Percentiles rank a stretch among this genome's conserved stretches.
These are phyloP conservation scores for Prunus mongolica DNA, from an alignment of 306 rosid species.

Conservation along the genomic window DNA sequence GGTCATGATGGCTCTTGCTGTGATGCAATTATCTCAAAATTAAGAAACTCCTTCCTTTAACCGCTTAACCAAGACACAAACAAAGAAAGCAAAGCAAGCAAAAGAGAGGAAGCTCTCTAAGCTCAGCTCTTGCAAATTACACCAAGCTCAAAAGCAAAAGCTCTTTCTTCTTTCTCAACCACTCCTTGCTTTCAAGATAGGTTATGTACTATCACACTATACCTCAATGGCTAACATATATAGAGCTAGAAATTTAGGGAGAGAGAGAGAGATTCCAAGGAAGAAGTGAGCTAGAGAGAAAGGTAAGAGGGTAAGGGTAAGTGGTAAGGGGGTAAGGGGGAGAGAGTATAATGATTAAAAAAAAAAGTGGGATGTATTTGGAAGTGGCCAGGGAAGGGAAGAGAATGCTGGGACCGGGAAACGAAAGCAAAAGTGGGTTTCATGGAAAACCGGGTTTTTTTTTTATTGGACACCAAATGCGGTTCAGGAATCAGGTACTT, in stretches of 20 bases:
- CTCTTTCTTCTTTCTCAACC: slow-evolving; percentile 38
- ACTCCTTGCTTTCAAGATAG: slow-evolving; percentile 34
- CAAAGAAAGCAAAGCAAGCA: not conserved
- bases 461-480: slow-evolving; percentile 13
- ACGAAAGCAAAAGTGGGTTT: slow-evolving; percentile 31
- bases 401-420: slow-evolving; percentile 62
- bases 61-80: not conserved
- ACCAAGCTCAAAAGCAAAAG: not conserved
- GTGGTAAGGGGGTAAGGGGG: slow-evolving; percentile 1
- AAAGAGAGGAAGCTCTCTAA: not conserved
- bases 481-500: not conserved
- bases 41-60: not conserved
- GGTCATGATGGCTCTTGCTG: slow-evolving; percentile 49
- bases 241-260: slow-evolving; percentile 25
- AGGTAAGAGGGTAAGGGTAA: not conserved
- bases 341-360: not conserved
- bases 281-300: not conserved
- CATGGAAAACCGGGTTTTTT: slow-evolving; percentile 21
- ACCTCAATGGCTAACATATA: slow-evolving; percentile 39
- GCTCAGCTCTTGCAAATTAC: too few species aligned
- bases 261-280: slow-evolving; percentile 43
- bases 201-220: slow-evolving; percentile 43
- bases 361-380: slow-evolving; percentile 3
- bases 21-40: not conserved
- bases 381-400: slow-evolving; percentile 53